Conservation (phyloP, 2,329 filamentous ascomycete genomes). For the Scedosporium apiospermum region DNA sequence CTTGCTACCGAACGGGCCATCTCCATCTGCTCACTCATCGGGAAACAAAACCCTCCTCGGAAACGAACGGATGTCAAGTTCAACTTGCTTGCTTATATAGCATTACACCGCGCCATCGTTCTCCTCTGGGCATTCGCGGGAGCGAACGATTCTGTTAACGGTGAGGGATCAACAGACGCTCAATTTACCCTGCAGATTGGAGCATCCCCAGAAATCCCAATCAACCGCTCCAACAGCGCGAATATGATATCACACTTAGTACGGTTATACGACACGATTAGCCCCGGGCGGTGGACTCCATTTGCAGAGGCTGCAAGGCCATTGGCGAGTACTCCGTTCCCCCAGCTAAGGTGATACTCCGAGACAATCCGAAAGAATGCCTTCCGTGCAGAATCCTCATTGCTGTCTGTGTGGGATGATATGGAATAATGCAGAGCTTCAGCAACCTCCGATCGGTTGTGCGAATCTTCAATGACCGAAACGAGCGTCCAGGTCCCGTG, state of each 20-base stretch:
- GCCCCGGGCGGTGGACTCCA: not conserved
- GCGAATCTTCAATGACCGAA: too few species aligned
- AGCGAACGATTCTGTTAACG: not conserved
- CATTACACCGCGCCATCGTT: constrained; percentile 94
- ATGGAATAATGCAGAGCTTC: too few species aligned
- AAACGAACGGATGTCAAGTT: constrained; percentile 60
- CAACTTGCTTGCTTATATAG: constrained; percentile 91
- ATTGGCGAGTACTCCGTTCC: not conserved
- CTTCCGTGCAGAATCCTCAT: too few species aligned
- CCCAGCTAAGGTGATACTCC: not conserved
- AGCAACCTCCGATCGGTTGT: too few species aligned
- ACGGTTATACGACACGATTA: not conserved
- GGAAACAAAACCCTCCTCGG: not conserved
- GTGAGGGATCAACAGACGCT: not conserved
- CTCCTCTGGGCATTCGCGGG: constrained; percentile 93
- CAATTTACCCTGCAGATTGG: not conserved
- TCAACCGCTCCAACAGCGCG: not conserved
- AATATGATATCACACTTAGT: not conserved
- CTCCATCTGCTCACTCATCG: constrained; percentile 2
- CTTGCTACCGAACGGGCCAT: not conserved
- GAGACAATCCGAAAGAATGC: too few species aligned
- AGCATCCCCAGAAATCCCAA: not conserved
- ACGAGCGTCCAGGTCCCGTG: too few species aligned
- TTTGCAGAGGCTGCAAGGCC: not conserved
- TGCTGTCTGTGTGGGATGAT: too few species aligned